A percentile compares a stretch with the other conserved stretches of the same genome.
These are phyloP conservation scores for Inga oerstediana DNA, from an alignment of 306 rosid genomes.

Conservation along the genomic window DNA sequence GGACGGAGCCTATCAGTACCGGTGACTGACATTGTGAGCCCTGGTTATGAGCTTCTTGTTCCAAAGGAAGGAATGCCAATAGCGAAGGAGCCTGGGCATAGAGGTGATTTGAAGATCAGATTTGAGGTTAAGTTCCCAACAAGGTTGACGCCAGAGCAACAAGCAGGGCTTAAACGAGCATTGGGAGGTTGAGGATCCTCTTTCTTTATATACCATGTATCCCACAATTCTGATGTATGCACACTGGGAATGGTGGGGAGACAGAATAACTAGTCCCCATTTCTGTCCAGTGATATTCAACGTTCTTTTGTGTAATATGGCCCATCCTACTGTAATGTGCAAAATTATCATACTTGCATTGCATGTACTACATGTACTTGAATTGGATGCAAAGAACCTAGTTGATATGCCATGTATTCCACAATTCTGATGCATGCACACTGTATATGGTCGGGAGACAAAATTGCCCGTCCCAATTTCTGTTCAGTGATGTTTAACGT, in stretches of 20 bases:
- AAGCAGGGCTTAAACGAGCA: constrained; percentile 65
- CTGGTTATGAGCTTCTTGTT: constrained; percentile 71
- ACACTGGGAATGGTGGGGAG: no score
- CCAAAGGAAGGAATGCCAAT: constrained; percentile 93
- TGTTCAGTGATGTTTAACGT: not conserved
- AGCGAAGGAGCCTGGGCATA: constrained; percentile 68
- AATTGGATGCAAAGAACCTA: no score
- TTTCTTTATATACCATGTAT: not conserved
- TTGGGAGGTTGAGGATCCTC: constrained; percentile 41
- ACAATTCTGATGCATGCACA: not conserved
- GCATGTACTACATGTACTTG: no score
- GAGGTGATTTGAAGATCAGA: constrained; percentile 81
- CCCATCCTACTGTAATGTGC: no score
- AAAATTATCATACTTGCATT: no score
- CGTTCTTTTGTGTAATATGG: no score
- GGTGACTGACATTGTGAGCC: constrained; percentile 73
- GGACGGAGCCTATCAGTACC: constrained; percentile 56
- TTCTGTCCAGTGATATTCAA: no score
- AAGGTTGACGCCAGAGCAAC: constrained; percentile 69
- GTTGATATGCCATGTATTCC: no score
- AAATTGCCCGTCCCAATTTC: not conserved
- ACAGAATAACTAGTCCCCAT: no score
- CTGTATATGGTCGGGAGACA: not conserved
- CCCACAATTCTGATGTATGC: no score
- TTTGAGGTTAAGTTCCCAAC: constrained; percentile 84